A percentile compares a stretch with the other conserved stretches of the same genome.
These are phyloP conservation scores for Ilex asprella DNA, from an alignment of 257 asterid genomes.

Conservation along the genomic window DNA sequence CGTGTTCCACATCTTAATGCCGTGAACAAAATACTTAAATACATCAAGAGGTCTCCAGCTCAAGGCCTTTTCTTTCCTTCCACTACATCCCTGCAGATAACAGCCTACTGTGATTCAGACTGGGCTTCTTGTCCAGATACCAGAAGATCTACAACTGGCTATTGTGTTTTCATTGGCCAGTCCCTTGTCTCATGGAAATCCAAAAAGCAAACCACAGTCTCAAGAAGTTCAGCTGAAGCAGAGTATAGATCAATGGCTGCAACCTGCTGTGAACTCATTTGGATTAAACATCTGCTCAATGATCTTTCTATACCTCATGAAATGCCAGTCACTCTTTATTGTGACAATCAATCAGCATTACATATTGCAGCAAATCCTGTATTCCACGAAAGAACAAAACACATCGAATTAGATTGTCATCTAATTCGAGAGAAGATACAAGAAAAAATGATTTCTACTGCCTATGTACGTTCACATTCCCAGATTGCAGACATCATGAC, in stretches of 20 bases:
- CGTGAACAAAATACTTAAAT: no score
- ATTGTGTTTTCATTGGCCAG: no score
- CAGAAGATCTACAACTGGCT: not conserved
- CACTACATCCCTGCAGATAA: not conserved
- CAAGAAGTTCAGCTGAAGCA: not conserved
- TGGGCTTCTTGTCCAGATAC: not conserved
- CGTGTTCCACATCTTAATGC: not conserved
- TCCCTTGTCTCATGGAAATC: not conserved
- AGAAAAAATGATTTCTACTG: no score
- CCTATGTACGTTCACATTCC: no score
- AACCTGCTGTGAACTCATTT: not conserved
- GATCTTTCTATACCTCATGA: not conserved
- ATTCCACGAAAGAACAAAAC: no score
- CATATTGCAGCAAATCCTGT: not conserved
- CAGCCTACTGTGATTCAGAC: not conserved
- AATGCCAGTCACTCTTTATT: not conserved
- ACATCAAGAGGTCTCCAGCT: no score
- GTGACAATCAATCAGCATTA: not conserved
- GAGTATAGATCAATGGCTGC: not conserved
- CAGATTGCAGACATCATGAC: no score
- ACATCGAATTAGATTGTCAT: no score
- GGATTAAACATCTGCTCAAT: not conserved
- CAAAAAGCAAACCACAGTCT: not conserved
- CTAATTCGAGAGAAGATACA: no score
- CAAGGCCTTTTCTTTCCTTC: not conserved